Conservation (phyloP, 371 early-diverging fungal genomes). For the Apophysomyces variabilis region DNA sequence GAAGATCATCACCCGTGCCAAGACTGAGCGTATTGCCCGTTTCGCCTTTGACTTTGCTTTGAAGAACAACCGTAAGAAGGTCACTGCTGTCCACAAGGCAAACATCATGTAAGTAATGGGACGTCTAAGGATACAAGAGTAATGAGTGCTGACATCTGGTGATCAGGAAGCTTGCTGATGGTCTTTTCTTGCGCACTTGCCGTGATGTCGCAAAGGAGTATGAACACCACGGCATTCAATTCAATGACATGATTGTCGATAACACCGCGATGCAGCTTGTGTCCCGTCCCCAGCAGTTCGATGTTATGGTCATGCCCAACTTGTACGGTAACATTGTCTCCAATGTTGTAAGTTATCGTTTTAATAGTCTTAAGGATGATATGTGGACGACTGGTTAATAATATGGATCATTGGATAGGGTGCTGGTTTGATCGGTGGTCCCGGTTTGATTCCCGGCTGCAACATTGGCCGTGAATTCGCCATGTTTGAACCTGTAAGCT, state of each 20-base stretch:
- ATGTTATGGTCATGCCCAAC: slow-evolving; percentile 98
- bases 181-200: slow-evolving; percentile 94
- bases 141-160: neutral
- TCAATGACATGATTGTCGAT: slow-evolving; percentile 98
- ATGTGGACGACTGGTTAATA: neutral
- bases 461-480: slow-evolving; percentile 96
- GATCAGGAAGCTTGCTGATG: slow-evolving; percentile 94
- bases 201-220: slow-evolving; percentile 93
- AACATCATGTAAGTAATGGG: slow-evolving; percentile 89
- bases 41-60: slow-evolving; percentile 98
- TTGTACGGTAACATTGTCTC: slow-evolving; percentile 97
- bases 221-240: slow-evolving; percentile 81
- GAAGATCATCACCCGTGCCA: slow-evolving; percentile 93
- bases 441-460: slow-evolving; percentile 94
- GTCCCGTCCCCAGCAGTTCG: slow-evolving; percentile 95
- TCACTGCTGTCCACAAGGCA: slow-evolving; percentile 98
- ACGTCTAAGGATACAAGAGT: neutral
- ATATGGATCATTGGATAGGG: slow-evolving; percentile 42
- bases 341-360: slow-evolving; percentile 67
- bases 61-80: slow-evolving; percentile 94
- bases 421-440: slow-evolving; percentile 95
- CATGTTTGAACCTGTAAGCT: slow-evolving; percentile 88
- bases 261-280: slow-evolving; percentile 99
- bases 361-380: neutral
- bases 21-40: slow-evolving; percentile 97